Evolutionary conservation across 192 early-diverging fungal genomes (phyloP).

Genomic region (Backusella westeae): DNA sequence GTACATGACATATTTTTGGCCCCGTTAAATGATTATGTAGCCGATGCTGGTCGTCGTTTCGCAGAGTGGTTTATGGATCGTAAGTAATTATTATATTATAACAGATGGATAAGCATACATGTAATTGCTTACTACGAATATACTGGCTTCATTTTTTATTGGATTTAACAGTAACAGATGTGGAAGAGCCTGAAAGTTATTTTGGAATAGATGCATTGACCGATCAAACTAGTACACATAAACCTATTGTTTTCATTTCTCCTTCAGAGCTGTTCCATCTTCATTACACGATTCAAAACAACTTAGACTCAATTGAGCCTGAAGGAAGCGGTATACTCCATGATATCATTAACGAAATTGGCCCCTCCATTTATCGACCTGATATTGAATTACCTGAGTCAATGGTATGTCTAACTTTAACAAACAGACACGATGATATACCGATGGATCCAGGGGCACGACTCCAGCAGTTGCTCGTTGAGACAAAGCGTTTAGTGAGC

Average conservation of each 20-base stretch:
- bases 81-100: not conserved
- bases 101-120: no score
- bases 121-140: not conserved
- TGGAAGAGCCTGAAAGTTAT: slow-evolving; percentile 82
- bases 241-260: slow-evolving; percentile 86
- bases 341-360: slow-evolving; percentile 71
- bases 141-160: not conserved
- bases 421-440: slow-evolving; percentile 66
- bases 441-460: slow-evolving; percentile 38
- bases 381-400: slow-evolving; percentile 38
- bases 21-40: slow-evolving; percentile 5
- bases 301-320: slow-evolving; percentile 74
- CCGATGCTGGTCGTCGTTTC: slow-evolving; percentile 75
- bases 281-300: slow-evolving; percentile 78
- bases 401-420: slow-evolving; percentile 66
- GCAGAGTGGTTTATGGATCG: slow-evolving; percentile 75
- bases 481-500: slow-evolving; percentile 87
- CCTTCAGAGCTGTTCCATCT: slow-evolving; percentile 91
- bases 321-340: slow-evolving; percentile 62
- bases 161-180: slow-evolving; percentile 61
- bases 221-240: slow-evolving; percentile 75
- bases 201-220: slow-evolving; percentile 90
- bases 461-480: slow-evolving; percentile 71
- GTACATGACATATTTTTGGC: slow-evolving; percentile 6
- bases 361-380: slow-evolving; percentile 42